These are phyloP conservation scores for Solanum dulcamara DNA, from an alignment of 257 asterid genomes.

Conservation along the genomic window DNA sequence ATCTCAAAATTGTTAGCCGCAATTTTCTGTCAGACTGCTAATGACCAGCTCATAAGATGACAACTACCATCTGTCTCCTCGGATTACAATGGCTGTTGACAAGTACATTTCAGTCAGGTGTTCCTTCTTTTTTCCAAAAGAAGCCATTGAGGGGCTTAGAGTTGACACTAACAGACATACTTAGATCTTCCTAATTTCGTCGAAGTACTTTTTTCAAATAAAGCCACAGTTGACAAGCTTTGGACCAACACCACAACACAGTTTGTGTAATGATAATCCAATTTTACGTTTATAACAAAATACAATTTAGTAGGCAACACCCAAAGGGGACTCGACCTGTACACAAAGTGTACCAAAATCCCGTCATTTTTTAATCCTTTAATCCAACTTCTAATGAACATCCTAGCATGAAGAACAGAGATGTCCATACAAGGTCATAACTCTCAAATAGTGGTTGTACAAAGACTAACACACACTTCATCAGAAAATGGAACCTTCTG, in stretches of 20 bases:
- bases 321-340: background rate
- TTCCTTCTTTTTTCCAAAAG: background rate
- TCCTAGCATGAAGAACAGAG: background rate
- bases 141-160: background rate
- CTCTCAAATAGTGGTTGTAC: background rate
- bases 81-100: background rate
- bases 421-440: background rate
- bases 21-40: background rate
- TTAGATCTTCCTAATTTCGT: background rate
- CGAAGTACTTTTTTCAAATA: background rate
- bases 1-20: background rate
- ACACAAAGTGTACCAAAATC: background rate
- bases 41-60: background rate
- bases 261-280: background rate
- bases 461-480: background rate
- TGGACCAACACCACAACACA: background rate
- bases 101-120: background rate
- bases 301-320: background rate
- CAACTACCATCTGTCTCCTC: background rate
- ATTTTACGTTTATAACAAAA: background rate
- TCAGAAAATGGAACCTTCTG: background rate
- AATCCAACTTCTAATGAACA: background rate
- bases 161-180: background rate
- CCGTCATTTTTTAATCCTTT: background rate
- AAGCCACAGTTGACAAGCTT: background rate